Conservation (phyloP, 805 yeast species). For the Priceomyces medius region DNA sequence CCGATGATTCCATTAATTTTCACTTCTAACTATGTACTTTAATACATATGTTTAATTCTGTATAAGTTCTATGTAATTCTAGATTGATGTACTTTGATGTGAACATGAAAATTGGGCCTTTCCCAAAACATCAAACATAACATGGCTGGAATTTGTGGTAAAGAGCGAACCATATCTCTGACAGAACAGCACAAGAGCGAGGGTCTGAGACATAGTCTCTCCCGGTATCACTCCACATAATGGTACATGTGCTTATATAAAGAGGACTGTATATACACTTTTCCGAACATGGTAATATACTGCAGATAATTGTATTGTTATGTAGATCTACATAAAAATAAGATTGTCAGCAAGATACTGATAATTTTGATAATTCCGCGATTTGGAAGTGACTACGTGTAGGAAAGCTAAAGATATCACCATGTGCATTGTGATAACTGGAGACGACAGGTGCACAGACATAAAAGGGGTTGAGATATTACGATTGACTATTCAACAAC, state of each 20-base stretch:
- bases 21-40: slow-evolving; percentile 1
- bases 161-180: too few relatives aligned
- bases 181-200: too few relatives aligned
- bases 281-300: too few relatives aligned
- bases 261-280: too few relatives aligned
- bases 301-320: background rate
- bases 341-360: background rate
- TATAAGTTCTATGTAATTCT: background rate
- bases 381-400: background rate
- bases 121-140: too few relatives aligned
- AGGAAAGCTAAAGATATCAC: background rate
- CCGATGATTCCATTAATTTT: background rate
- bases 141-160: too few relatives aligned
- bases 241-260: too few relatives aligned
- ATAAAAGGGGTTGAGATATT: background rate
- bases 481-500: slow-evolving; percentile 5
- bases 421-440: background rate
- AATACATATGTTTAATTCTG: background rate
- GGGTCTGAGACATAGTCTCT: too few relatives aligned
- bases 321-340: background rate
- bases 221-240: too few relatives aligned
- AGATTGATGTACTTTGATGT: too few relatives aligned
- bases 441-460: background rate
- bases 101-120: too few relatives aligned
- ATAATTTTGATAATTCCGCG: background rate